A percentile compares a stretch with the other conserved stretches of the same genome.
Evolutionary conservation across 1,139 yeast genomes (phyloP).

Genomic region (Pichia sp.): DNA sequence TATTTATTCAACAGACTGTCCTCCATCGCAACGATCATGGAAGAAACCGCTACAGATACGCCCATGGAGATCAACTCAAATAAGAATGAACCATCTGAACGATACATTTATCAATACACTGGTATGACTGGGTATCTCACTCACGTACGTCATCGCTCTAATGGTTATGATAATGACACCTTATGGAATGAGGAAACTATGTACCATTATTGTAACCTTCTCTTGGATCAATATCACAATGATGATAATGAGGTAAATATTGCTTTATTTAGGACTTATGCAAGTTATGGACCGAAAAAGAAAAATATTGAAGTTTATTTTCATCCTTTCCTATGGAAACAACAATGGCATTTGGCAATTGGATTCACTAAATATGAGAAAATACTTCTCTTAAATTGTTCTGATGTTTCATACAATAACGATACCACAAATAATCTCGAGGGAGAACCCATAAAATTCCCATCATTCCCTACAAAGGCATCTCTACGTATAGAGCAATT

Average conservation of each 20-base stretch:
- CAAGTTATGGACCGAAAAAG: conserved; percentile 23
- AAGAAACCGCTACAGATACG: too few species aligned
- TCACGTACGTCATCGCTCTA: background rate
- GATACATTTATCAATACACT: background rate
- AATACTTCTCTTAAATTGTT: conserved; percentile 25
- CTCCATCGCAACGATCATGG: too few species aligned
- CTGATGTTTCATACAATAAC: conserved; percentile 4
- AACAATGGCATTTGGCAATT: conserved; percentile 29
- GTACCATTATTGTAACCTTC: conserved; percentile 23
- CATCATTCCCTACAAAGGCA: conserved; percentile 17
- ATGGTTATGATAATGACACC: background rate
- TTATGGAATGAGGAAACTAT: conserved; percentile 6
- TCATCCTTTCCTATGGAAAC: conserved; percentile 26
- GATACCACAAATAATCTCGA: background rate
- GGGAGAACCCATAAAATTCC: background rate
- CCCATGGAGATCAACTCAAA: too few species aligned
- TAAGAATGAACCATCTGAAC: too few species aligned
- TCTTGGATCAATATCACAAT: conserved; percentile 20
- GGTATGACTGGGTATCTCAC: background rate
- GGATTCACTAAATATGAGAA: conserved; percentile 21
- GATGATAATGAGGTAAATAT: conserved; percentile 6
- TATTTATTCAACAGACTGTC: too few species aligned
- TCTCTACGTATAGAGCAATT: conserved; percentile 21
- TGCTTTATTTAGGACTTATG: conserved; percentile 19
- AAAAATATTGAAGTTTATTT: conserved; percentile 18